Conservation (phyloP, 495 filamentous ascomycete species). For the Talaromyces trachyspermus region DNA sequence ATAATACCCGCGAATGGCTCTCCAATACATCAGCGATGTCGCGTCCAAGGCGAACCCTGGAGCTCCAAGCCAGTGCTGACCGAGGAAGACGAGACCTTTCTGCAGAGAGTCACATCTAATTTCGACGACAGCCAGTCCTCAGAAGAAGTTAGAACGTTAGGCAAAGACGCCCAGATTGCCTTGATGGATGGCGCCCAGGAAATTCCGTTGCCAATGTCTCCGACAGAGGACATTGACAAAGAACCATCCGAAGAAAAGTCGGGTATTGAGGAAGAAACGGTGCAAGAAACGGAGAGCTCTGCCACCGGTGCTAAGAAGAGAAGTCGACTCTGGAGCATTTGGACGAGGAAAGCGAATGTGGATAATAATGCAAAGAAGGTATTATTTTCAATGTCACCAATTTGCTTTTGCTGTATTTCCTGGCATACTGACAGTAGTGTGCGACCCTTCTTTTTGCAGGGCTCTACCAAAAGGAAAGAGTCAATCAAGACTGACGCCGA, state of each 20-base stretch:
- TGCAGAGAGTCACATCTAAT: slow-evolving; percentile 39
- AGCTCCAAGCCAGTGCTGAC: slow-evolving; percentile 40
- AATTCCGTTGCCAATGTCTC: slow-evolving; percentile 32
- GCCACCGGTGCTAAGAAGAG: slow-evolving; percentile 25
- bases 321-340: slow-evolving; percentile 39
- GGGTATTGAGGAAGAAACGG: slow-evolving; percentile 14
- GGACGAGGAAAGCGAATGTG: slow-evolving; percentile 32
- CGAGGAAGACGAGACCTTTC: slow-evolving; percentile 48
- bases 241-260: slow-evolving; percentile 29
- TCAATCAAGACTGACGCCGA: slow-evolving; percentile 8
- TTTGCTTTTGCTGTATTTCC: neutral
- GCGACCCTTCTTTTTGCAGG: no score
- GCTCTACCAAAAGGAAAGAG: neutral
- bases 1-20: slow-evolving; percentile 15
- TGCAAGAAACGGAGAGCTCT: slow-evolving; percentile 15
- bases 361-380: slow-evolving; percentile 31
- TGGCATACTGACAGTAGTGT: neutral
- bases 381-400: neutral
- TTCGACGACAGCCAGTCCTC: slow-evolving; percentile 14
- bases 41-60: slow-evolving; percentile 25
- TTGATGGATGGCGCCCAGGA: slow-evolving; percentile 23
- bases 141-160: slow-evolving; percentile 14
- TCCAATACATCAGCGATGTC: slow-evolving; percentile 36
- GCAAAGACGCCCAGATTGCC: slow-evolving; percentile 21
- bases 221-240: slow-evolving; percentile 30